Base-by-base conservation (phyloP, 208 protist species). In the Naegleria gruberi region DNA sequence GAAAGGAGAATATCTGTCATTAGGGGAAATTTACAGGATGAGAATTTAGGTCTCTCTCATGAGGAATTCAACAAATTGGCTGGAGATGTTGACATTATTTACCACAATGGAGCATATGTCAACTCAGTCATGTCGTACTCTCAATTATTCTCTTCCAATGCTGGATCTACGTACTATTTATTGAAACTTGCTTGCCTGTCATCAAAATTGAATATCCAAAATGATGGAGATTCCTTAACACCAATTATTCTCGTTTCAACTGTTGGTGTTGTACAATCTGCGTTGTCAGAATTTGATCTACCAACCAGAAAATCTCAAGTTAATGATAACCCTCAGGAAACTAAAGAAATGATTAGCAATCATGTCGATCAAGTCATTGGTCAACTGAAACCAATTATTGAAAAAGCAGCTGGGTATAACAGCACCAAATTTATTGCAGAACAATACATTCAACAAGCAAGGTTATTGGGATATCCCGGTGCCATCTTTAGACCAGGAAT, bases 401-500 rank as follows among this genome's bases (percentile, higher is more conserved):
- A 19, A 10, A 5, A 41, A 44, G 26, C n/a, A 4, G 55, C 12
- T 55, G 83, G 83, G 15, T 87, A 87, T 40, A 55, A 34, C 19
- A 34, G n/a, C 19, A 44, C 83, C 7, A 87, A 87, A 55, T 87
- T 30, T 30, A 41, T 87, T 55, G 42, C 83, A 41, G 83, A 87
- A 40, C 83, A 87, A 87, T 55, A 44, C 4, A 19, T 46, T n/a
- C 41, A 55, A 34, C 23, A 55, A 55, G 43, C 19, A 55, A 46
- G 83, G 8, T 40, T 34, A 10, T 23, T 30, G n/a, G 85, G 85
- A 43, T 41, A 55, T 23, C n/a, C 40, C 8, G 10, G 7, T n/a
- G n/a, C 46, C n/a, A 74, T 89, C 43, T 89, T 57, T 41, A 57
- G 85, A 74, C 85, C 85, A 30, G 85, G 85, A 44, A 89, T 89